Conservation (phyloP, 1,284 basidiomycete genomes). For the Leccinum solheimii region DNA sequence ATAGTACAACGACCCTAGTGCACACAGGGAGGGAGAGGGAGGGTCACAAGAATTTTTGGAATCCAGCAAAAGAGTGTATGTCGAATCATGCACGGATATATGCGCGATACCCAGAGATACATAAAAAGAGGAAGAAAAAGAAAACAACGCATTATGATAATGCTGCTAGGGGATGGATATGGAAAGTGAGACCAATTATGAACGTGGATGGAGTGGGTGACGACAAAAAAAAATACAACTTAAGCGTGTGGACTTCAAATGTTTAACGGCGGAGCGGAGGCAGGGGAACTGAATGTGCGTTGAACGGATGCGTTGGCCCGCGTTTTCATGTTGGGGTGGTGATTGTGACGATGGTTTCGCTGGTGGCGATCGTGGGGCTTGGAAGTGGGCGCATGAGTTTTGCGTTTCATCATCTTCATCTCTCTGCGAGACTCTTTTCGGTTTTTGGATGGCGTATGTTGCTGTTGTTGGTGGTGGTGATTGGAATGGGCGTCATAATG, state of each 20-base stretch:
- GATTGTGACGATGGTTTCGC: constrained; percentile 36
- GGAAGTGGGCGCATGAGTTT: constrained; percentile 45
- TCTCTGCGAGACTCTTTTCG: constrained; percentile 61
- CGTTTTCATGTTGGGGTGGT: constrained; percentile 68
- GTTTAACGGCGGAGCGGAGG: constrained; percentile 32
- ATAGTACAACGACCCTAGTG: constrained; percentile 9
- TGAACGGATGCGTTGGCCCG: constrained; percentile 61
- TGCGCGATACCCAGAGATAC: constrained; percentile 22
- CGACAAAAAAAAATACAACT: constrained; percentile 25
- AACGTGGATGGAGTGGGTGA: constrained; percentile 8
- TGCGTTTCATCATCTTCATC: constrained; percentile 62
- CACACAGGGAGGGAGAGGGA: not conserved
- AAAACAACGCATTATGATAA: constrained; percentile 1
- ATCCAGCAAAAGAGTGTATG: constrained; percentile 10
- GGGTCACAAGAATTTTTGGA: constrained; percentile 4
- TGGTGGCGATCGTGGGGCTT: constrained; percentile 40
- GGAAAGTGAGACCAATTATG: not conserved
- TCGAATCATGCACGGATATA: constrained; percentile 29
- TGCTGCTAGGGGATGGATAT: constrained; percentile 19
- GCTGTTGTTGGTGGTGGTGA: constrained; percentile 35
- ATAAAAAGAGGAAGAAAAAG: constrained; percentile 6
- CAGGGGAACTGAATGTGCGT: constrained; percentile 47
- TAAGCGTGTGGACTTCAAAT: constrained; percentile 24
- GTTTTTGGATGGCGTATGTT: constrained; percentile 44
- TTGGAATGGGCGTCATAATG: constrained; percentile 29